Percentiles rank a stretch among this genome's conserved stretches.
These are phyloP conservation scores for Ascochyta pisi DNA, from an alignment of 2,329 filamentous ascomycete genomes.

Conservation along the genomic window DNA sequence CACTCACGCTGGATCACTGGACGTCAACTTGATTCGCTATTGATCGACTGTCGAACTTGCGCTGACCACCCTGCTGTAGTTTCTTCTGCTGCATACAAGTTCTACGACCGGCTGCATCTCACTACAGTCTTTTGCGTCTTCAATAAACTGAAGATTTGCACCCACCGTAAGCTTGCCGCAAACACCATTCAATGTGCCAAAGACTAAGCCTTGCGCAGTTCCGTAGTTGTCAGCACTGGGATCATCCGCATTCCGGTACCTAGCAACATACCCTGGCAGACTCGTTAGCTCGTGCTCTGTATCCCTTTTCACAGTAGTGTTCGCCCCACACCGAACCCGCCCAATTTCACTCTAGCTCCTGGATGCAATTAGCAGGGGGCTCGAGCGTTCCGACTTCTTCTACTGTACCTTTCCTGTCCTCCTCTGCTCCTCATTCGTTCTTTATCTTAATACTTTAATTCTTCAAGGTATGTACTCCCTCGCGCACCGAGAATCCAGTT, in stretches of 20 bases:
- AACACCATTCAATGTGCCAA: not conserved
- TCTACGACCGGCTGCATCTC: conserved; percentile 26
- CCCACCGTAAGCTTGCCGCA: conserved; percentile 28
- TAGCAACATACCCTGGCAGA: conserved; percentile 54
- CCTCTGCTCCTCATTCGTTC: conserved; percentile 46
- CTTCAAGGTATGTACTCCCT: conserved; percentile 51
- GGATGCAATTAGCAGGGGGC: conserved; percentile 55
- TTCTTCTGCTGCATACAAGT: conserved; percentile 19
- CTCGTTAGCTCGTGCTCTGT: conserved; percentile 64
- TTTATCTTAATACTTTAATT: conserved; percentile 58
- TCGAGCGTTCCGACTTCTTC: conserved; percentile 42
- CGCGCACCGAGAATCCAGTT: conserved; percentile 19
- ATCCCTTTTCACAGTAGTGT: conserved; percentile 44
- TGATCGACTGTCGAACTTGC: conserved; percentile 3
- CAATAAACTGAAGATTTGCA: conserved; percentile 26
- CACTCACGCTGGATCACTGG: conserved; percentile 8
- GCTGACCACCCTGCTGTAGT: conserved; percentile 23
- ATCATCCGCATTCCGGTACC: conserved; percentile 54
- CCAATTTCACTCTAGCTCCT: conserved; percentile 49
- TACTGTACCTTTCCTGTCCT: conserved; percentile 44
- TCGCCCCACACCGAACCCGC: conserved; percentile 46
- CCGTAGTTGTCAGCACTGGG: conserved; percentile 48
- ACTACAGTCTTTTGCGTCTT: conserved; percentile 25
- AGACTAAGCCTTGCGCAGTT: conserved; percentile 41
- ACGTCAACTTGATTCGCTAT: not conserved